Evolutionary conservation across 2,329 filamentous ascomycete species (phyloP), one percentile per base, ranked within the genome.

Genomic region (Neoarthrinium moseri): DNA sequence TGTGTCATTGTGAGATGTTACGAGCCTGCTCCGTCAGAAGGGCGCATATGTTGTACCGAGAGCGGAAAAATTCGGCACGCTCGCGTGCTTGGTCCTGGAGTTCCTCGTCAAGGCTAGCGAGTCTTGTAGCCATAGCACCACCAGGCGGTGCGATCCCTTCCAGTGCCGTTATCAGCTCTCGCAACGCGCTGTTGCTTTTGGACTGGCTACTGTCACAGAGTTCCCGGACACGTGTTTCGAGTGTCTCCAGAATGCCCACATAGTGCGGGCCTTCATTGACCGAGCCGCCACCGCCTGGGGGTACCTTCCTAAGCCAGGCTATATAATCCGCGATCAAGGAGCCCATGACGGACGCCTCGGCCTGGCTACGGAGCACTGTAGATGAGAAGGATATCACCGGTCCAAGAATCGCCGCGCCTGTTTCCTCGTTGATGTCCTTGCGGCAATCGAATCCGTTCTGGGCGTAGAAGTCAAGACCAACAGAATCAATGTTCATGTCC

Each of bases 31-130:
- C 38, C 1, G 22, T 41, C 18, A 41, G 38, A n/a, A 41, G 38
- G n/a, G 38, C 38, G 24, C 38, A 41, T 27, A 41, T 41, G 3
- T 41, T 41, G 30, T 41, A 41, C 18, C 38, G 38, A 20, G 38
- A 41, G n/a, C 38, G 38, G 23, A 41, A 41, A 29, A 41, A 29
- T 29, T 41, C 24, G 2, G 38, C 22, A 3, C 38, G 38, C 24
- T 41, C 38, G 13, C 12, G n/a, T 32, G 38, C 38, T 29, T 41
- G 23, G 27, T 41, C 30, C 23, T 20, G 38, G 22, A 41, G 38
- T 4, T 41, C 38, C 8, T 41, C 38, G 17, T 41, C 38, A 1
- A 41, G 38, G 38, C 2, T 4, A 17, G 23, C 23, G n/a, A 41
- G 38, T 20, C 38, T 27, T 3, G 38, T 29, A 41, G 23, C 26